Evolutionary conservation across 176 grass and related monocot species (phyloP).

Genomic region (Otatea glauca): DNA sequence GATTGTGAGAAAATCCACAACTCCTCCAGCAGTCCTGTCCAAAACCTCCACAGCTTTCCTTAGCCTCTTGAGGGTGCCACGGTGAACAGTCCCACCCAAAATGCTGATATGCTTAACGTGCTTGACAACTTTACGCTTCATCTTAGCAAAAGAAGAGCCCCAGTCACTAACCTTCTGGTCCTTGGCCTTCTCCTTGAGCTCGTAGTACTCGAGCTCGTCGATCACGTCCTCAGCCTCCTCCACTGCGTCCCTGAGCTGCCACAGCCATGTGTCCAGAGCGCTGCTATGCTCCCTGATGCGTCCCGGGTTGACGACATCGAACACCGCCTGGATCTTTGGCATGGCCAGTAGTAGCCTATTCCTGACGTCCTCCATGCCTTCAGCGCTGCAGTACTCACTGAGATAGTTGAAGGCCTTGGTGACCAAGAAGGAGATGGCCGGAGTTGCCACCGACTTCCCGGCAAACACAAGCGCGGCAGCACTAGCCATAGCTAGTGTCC

Average conservation of each 20-base stretch:
- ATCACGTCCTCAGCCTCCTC: slow-evolving; percentile 50
- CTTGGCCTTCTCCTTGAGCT: slow-evolving; percentile 46
- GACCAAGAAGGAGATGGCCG: slow-evolving; percentile 39
- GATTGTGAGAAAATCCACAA: slow-evolving; percentile 11
- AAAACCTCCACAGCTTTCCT: slow-evolving; percentile 45
- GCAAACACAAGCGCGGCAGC: neutral
- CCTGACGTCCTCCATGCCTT: slow-evolving; percentile 17
- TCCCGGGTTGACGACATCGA: slow-evolving; percentile 24
- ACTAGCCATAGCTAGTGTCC: no score
- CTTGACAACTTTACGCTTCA: slow-evolving; percentile 40
- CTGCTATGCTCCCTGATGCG: slow-evolving; percentile 10
- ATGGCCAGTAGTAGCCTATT: neutral
- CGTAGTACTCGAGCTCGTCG: slow-evolving; percentile 50
- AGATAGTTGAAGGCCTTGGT: slow-evolving; percentile 20
- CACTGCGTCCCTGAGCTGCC: slow-evolving; percentile 45
- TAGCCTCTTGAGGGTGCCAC: slow-evolving; percentile 30
- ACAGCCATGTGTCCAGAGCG: slow-evolving; percentile 32
- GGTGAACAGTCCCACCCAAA: neutral
- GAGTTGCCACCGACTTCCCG: slow-evolving; percentile 25
- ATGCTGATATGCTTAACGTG: slow-evolving; percentile 20
- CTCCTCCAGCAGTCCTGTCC: slow-evolving; percentile 22
- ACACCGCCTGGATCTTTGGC: slow-evolving; percentile 29
- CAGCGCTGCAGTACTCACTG: neutral
- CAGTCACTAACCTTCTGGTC: slow-evolving; percentile 38
- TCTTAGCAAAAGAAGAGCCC: slow-evolving; percentile 35